phyloP scores from a whole-genome alignment of 192 early-diverging fungal species.

The Podila clonocystis region DNA sequence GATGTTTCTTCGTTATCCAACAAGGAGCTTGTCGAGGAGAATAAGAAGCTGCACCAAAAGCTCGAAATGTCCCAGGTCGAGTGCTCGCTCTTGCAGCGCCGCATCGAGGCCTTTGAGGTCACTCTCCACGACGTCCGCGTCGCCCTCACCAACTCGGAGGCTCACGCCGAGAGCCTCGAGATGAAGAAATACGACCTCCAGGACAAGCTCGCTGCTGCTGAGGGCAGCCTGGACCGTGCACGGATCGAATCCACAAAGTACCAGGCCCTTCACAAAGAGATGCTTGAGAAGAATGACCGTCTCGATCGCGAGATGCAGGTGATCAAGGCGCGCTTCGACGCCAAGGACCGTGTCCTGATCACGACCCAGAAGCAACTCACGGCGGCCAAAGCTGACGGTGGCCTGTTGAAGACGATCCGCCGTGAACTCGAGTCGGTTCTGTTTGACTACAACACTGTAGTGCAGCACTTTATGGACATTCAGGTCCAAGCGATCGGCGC shows the following conservation, averaged over 20 bases:
- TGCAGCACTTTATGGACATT: slow-evolving; percentile 52
- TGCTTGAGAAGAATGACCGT: slow-evolving; percentile 44
- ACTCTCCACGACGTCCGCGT: slow-evolving; percentile 49
- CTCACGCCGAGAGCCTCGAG: slow-evolving; percentile 50
- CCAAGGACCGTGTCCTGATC: slow-evolving; percentile 47
- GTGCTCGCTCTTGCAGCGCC: slow-evolving; percentile 43
- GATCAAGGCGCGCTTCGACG: slow-evolving; percentile 45
- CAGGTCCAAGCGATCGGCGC: slow-evolving; percentile 50
- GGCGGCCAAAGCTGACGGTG: slow-evolving; percentile 46
- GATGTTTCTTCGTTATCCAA: slow-evolving; percentile 30
- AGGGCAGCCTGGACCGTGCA: slow-evolving; percentile 37
- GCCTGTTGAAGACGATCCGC: slow-evolving; percentile 43
- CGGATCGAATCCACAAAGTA: slow-evolving; percentile 45
- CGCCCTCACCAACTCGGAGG: slow-evolving; percentile 43
- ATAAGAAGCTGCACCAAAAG: slow-evolving; percentile 31
- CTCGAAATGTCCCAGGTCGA: slow-evolving; percentile 47
- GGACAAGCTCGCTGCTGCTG: slow-evolving; percentile 43
- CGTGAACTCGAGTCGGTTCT: slow-evolving; percentile 45
- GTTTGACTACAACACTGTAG: slow-evolving; percentile 51
- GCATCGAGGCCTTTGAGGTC: slow-evolving; percentile 43
- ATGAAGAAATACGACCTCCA: slow-evolving; percentile 49
- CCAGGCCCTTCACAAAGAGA: slow-evolving; percentile 47
- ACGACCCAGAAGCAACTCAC: slow-evolving; percentile 47
- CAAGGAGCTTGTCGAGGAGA: slow-evolving; percentile 37
- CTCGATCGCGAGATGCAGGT: slow-evolving; percentile 45